Base-by-base conservation (phyloP, 2,329 filamentous ascomycete species). In the Stachybotrys chlorohalonatus region DNA sequence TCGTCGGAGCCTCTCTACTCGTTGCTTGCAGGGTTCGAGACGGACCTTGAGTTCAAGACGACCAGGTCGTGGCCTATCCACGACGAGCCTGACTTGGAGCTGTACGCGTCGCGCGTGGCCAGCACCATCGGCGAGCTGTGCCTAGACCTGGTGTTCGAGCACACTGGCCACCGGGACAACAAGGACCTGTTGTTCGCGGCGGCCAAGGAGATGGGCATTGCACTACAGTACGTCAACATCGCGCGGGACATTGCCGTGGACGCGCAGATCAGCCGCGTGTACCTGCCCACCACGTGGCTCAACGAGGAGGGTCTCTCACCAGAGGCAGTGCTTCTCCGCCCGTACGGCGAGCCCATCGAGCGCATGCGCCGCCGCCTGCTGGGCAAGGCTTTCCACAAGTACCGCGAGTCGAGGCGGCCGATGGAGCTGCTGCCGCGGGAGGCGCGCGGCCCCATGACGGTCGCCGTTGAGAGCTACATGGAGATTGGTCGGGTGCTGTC, bases 201-300 rank as follows among this genome's bases (percentile, higher is more conserved):
- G 1, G 85, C 85, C 1, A 74, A 76, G 17, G 73, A 76, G 31
- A 90, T 90, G 86, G 87, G 87, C 0, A 78, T 86, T 39, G 86
- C 87, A 1, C 71, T 90, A n/a, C 87, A 91, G 63, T 89, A 86
- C 61, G 81, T 89, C 62, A 91, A 90, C 63, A 89, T 91, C 57
- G 84, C 86, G 3, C 82, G 87, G 24, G 87, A 91, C 62, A 83
- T 90, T n/a, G 68, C 72, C 4, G 81, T 83, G 3, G 87, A 90
- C 61, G 84, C 87, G 0, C 69, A 72, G 13, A 81, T 87, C 42
- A 76, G 76, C 1, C 79, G 87, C 7, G 85, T 89, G 7, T 91
- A 91, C 64, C 69, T 90, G 5, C 87, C 87, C 0, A 73, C 74
- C 0, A 69, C 70, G 0, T 90, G 86, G 86, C 71, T 90, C 1